A percentile compares a stretch with the other conserved stretches of the same genome.
Conservation (phyloP, 2,329 filamentous ascomycete species). For the Moelleriella libera region DNA sequence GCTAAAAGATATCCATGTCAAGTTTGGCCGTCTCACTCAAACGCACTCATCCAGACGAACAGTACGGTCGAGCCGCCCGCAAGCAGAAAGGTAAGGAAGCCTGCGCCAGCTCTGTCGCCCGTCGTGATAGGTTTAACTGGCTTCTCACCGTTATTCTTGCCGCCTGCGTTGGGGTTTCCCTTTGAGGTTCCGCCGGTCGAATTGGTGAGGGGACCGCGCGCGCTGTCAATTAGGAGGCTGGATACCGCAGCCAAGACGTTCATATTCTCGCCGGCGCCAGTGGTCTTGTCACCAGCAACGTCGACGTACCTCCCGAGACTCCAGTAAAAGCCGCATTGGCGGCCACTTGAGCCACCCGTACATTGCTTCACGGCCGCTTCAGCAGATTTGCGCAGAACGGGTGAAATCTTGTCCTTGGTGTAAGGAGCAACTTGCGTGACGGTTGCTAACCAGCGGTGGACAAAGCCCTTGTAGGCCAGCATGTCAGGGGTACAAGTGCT, state of each 20-base stretch:
- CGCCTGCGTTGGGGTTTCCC: conserved; percentile 26
- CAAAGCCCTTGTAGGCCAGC: conserved; percentile 56
- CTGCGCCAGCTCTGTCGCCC: conserved; percentile 32
- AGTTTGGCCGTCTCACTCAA: conserved; percentile 8
- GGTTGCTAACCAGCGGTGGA: conserved; percentile 50
- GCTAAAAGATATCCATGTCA: not conserved
- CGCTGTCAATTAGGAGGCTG: conserved; percentile 28
- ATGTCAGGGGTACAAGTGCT: conserved; percentile 56
- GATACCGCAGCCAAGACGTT: conserved; percentile 41
- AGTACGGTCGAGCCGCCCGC: conserved; percentile 24
- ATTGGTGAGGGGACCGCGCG: conserved; percentile 27
- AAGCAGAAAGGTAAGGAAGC: conserved; percentile 30
- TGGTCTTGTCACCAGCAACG: conserved; percentile 36
- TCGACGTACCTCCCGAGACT: conserved; percentile 27
- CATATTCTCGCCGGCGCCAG: conserved; percentile 45
- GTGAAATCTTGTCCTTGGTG: conserved; percentile 37
- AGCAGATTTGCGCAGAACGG: conserved; percentile 43
- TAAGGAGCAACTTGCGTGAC: conserved; percentile 49
- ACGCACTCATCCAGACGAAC: conserved; percentile 36
- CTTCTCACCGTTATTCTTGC: conserved; percentile 14
- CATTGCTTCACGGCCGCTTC: conserved; percentile 47
- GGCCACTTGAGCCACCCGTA: conserved; percentile 40
- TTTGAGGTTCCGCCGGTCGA: conserved; percentile 34
- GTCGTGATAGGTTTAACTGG: conserved; percentile 19
- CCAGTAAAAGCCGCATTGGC: conserved; percentile 55